Base-by-base conservation (phyloP, 1,284 basidiomycete species). In the Trametes pubescens region DNA sequence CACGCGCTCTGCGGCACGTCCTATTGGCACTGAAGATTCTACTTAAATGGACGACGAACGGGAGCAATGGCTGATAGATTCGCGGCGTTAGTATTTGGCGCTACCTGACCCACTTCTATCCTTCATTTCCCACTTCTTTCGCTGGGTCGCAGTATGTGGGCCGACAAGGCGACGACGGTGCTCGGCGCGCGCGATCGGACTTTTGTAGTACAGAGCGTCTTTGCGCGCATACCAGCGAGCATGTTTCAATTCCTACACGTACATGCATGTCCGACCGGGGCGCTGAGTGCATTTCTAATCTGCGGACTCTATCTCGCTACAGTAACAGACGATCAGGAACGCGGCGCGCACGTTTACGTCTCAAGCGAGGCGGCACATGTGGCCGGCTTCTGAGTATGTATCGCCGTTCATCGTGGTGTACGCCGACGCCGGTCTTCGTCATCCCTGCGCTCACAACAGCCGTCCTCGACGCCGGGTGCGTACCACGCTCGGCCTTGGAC, bases 1-100 rank as follows among this genome's bases (percentile, higher is more conserved):
- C 97, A 14, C 87, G 95, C 65, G 96, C 96, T 4, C 81, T 98
- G 69, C 86, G 95, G 49, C 94, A 98, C 74, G 94, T 99, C 59
- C 83, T 98, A 59, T 85, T 95, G 16, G 94, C 94, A 21, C 81
- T 97, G 57, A 97, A 97, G 80, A 90, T 93, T 63, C 84, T 92
- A 52, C 80, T 94, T 47, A 93, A 92, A 74, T 94, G 92, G 91
- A 87, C 90, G 5, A 94, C 92, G 1, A 93, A 87, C 71, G 91
- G 90, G 32, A 84, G 81, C 58, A 90, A 87, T 69, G 85, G 86
- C 11, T 89, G 70, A 80, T 38, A 40, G 24, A 29, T 24, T 16
- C 22, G 37, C 13, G 24, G 9, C 7, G 26, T 35, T 18, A 29
- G 13, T 22, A 35, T 51, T 22, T 22, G 26, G 51, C 48, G 10